Base-by-base conservation (phyloP, 225 moss, liverwort and hornwort species). In the Takakia lepidozioides region DNA sequence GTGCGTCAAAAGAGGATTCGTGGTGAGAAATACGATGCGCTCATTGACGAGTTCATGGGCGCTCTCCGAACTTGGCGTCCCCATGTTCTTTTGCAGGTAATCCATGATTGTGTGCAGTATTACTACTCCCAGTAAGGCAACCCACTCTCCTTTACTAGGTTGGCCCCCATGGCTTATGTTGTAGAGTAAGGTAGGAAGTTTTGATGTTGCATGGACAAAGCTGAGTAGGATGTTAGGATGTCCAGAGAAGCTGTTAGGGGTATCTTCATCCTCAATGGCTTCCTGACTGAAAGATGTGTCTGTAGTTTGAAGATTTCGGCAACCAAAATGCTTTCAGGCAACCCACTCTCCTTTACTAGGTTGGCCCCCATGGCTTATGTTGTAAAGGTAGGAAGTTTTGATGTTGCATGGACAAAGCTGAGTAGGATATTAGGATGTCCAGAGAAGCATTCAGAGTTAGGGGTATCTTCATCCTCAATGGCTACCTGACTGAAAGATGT, bases 301-400 rank as follows among this genome's bases (percentile, higher is more conserved):
- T 46, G 38, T 63, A 92, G 92, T 92, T 92, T 29, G 87, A 92
- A 66, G 92, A 92, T 56, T 83, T 92, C 23, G 87, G 79, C 46
- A 92, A 92, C 51, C 87, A 84, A 10, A 32, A 32, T 11, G 11
- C 8, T 32, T 7, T 32, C 32, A 32, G 1, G 32, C 32, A 32
- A 32, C 11, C 17, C n/a, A 40, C 11, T 60, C 43, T 52, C 26
- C 3, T 46, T 21, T 25, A 39, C 19, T 62, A 19, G 19, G 21
- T 25, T 15, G 1, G 39, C 40, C 44, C 50, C 19, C 29, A 49
- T 39, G 50, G 28, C 28, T 17, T 49, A 35, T 27, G 24, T 18
- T 59, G 29, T n/a, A n/a, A n/a, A n/a, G n/a, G 49, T 42, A 54
- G 18, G 28, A 51, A 61, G 19, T 66, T 8, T 54, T 51, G 21